Base-by-base conservation (phyloP, 2,329 filamentous ascomycete genomes). In the Ascocoryne sarcoides region DNA sequence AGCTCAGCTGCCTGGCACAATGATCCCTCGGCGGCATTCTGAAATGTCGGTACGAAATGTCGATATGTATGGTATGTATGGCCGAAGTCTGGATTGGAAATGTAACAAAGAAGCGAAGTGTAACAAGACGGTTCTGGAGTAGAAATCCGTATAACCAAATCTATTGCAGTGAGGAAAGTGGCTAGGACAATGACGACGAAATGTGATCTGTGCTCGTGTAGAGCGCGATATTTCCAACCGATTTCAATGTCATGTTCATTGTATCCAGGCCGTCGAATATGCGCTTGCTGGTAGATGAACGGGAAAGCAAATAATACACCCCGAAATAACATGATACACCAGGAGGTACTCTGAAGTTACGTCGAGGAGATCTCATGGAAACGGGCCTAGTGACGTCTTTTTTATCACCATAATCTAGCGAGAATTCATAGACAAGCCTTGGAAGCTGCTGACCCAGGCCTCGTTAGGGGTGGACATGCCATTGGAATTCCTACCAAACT, bases 391-490 rank as follows among this genome's bases (percentile, higher is more conserved):
- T 16, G 4, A 34, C n/a, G 7, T 34, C 12, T 34, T 12, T 26
- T 7, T 7, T 12, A 26, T 26, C 23, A 7, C 23, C 23, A 26
- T 16, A 18, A 35, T 8, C 40, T 53, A 60, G 23, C 55, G 57
- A 37, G 47, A 53, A 55, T 83, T 83, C 47, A 88, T 70, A 2
- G 83, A 88, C 14, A 88, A 65, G 8, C 82, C 75, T 58, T 87
- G 82, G 58, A 86, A 85, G 4, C 39, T 66, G 20, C 42, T 65
- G 18, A 71, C 63, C 79, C 81, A 84, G 36, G 83, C 79, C 35
- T 69, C 61, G 12, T 51, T 54, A 54, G 62, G 17, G 51, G 52
- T 34, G 51, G 59, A 44, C 59, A 63, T 37, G 51, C 54, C 43
- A 58, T 59, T 47, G 51, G 65, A 53, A 70, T 69, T 20, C 61